Percentiles rank a stretch among this genome's conserved stretches.
Conservation (phyloP, 2,329 filamentous ascomycete genomes). For the Trichoderma lentiforme region DNA sequence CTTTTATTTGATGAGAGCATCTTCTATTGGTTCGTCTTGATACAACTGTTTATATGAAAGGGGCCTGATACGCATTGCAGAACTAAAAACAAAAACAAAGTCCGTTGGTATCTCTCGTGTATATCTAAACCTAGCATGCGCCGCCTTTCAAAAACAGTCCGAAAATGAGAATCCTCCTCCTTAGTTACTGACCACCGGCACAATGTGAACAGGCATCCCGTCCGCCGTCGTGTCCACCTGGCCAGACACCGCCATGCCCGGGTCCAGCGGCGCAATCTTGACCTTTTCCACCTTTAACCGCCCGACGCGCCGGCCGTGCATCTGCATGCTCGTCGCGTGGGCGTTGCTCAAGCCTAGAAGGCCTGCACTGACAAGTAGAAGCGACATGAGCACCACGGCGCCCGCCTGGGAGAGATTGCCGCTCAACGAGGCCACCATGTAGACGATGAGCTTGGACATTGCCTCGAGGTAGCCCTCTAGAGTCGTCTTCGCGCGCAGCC, state of each 20-base stretch:
- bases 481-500: constrained; percentile 51
- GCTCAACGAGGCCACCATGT: constrained; percentile 52
- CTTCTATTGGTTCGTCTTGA: background rate
- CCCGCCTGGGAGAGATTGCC: constrained; percentile 54
- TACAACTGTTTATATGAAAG: background rate
- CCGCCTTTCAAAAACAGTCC: background rate
- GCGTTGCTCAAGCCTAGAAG: constrained; percentile 54
- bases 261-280: constrained; percentile 11
- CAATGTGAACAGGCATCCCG: background rate
- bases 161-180: background rate
- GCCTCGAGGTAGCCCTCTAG: constrained; percentile 52
- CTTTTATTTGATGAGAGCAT: background rate
- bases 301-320: constrained; percentile 44
- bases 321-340: constrained; percentile 44
- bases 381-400: constrained; percentile 47
- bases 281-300: constrained; percentile 10
- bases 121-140: background rate
- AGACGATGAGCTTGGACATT: constrained; percentile 55
- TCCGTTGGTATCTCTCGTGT: background rate
- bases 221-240: background rate
- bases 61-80: background rate
- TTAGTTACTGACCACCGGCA: background rate
- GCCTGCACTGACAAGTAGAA: constrained; percentile 52
- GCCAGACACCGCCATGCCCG: constrained; percentile 7
- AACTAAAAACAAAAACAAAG: background rate